Evolutionary conservation across 176 grass and related monocot genomes (phyloP).

Genomic region (Carex parvula): DNA sequence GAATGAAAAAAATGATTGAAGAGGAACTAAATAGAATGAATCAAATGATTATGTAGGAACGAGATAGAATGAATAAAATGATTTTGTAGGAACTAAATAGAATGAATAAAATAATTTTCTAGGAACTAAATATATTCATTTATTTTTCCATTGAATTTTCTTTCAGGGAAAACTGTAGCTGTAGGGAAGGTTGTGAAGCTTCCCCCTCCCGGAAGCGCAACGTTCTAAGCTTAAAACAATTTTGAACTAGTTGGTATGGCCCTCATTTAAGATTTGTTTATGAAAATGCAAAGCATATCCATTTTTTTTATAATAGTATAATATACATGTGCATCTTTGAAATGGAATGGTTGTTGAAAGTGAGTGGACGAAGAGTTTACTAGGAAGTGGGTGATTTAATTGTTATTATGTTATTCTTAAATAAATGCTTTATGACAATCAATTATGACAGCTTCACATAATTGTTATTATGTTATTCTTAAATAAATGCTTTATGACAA

Average conservation of each 20-base stretch:
- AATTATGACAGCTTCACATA: too few species aligned
- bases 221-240: constrained; percentile 49
- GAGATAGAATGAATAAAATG: too few species aligned
- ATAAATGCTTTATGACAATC: background rate
- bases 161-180: constrained; percentile 89
- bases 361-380: background rate
- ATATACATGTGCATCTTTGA: background rate
- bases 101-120: too few species aligned
- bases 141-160: background rate
- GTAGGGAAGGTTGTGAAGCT: constrained; percentile 85
- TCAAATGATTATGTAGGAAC: too few species aligned
- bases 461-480: background rate
- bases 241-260: constrained; percentile 45
- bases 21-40: too few species aligned
- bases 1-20: too few species aligned
- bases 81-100: too few species aligned
- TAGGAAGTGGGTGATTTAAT: background rate
- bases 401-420: background rate
- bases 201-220: constrained; percentile 36
- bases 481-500: background rate
- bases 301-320: background rate
- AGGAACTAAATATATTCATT: background rate
- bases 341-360: background rate
- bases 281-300: background rate
- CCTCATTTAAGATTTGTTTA: background rate